Evolutionary conservation across 768 basidiomycete species (phyloP), one percentile per base, ranked within the genome.

Genomic region (Hygrophorus russula): DNA sequence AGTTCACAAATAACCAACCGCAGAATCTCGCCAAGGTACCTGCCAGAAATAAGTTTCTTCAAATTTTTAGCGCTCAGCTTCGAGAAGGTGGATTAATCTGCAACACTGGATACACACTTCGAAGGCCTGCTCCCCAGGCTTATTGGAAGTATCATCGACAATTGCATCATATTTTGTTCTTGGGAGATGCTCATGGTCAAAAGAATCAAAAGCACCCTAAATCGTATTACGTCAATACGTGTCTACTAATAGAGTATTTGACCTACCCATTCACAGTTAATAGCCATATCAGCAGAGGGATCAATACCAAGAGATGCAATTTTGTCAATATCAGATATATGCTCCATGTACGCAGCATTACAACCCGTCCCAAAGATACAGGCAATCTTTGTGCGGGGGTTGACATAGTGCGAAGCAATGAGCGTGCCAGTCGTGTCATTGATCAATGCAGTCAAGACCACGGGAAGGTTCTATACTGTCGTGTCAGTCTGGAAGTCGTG

Each of bases 361-460:
- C 93, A 97, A 0, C 96, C 96, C 5, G 96, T 99, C 31, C 96
- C 96, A 54, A 98, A 94, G 55, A 99, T 98, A 56, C 86, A 83
- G 1, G 90, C 96, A 53, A 97, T 93, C 59, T 86, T 87, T 31
- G 94, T 93, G 53, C 58, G 68, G 0, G 90, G 84, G 58, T 88
- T 88, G 49, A 97, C 92, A 53, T 99, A 99, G 64, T 87, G 82
- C 1, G 93, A 96, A 9, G 96, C 96, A 53, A 99, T 92, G 19
- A 99, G 76, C 2, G 94, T 94, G 19, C 96, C 96, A 3, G 96
- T 99, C 0, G 96, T 98, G 63, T 99, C 96, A 59, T 97, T 97
- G 62, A 97, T 96, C 18, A 97, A 66, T 1, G 93, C 90, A 7
- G 82, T 82, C 24, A 98, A 64, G 46, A 74, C 67, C 34, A 92